phyloP scores from a whole-genome alignment of 805 yeast species.

The Saccharomycopsis babjevae region DNA sequence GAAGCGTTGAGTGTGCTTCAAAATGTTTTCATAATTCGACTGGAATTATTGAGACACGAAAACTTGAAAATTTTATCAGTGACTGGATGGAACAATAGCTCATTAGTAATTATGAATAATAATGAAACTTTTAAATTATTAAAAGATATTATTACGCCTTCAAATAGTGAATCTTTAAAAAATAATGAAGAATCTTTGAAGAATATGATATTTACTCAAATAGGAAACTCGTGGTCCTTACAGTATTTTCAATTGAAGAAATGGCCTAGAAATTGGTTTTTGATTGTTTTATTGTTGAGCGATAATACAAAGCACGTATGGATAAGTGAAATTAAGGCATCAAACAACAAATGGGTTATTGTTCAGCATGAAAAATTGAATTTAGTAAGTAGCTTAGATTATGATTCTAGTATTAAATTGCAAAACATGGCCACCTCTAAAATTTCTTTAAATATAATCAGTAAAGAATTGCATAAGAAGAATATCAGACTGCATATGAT shows the following conservation, averaged over 20 bases:
- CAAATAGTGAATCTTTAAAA: not conserved
- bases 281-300: slow-evolving; percentile 6
- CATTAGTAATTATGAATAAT: slow-evolving; percentile 10
- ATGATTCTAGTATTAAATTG: slow-evolving; percentile 1
- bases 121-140: not conserved
- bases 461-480: slow-evolving; percentile 10
- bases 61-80: slow-evolving; percentile 15
- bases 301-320: slow-evolving; percentile 7
- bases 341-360: slow-evolving; percentile 11
- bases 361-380: not conserved
- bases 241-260: slow-evolving; percentile 13
- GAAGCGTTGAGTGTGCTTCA: slow-evolving; percentile 7
- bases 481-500: slow-evolving; percentile 9
- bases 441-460: slow-evolving; percentile 15
- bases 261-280: slow-evolving; percentile 19
- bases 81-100: slow-evolving; percentile 14
- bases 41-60: slow-evolving; percentile 17
- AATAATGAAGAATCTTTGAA: not conserved
- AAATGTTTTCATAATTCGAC: slow-evolving; percentile 11
- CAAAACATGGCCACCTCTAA: slow-evolving; percentile 9
- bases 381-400: not conserved
- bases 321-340: slow-evolving; percentile 14
- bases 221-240: slow-evolving; percentile 12
- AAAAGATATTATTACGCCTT: not conserved
- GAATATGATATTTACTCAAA: not conserved